Evolutionary conservation across 345 rosid genomes (phyloP), one percentile per base, ranked within the genome.

Genomic region (Sonneratia caseolaris): DNA sequence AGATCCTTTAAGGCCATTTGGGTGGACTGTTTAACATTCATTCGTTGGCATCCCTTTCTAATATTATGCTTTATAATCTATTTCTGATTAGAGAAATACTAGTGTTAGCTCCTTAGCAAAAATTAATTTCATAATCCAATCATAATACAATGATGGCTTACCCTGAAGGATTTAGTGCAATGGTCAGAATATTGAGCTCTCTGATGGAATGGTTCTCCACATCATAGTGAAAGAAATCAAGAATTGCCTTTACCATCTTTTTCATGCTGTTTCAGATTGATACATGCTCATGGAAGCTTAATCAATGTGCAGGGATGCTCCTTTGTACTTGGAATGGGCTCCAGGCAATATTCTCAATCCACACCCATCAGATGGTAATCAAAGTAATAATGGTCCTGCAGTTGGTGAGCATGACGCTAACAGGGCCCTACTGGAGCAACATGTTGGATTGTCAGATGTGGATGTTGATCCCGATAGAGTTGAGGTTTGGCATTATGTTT

Each of bases 241-340:
- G 66, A 10, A 62, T 68, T 21, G 47, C 0, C 36, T 45, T 16
- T 47, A 68, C 43, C 45, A 35, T 74, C 42, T 16, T 10, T 15
- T 36, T 32, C 55, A 22, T 13, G 22, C 40, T 37, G 19, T 13
- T 65, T 53, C 35, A 12, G 47, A 21, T 64, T 71, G 16, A 13
- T 27, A 35, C 7, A 13, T 18, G 70, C 48, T 68, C 56, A 42
- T 64, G 36, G 69, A 68, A 76, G 68, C 43, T 59, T 73, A 56
- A 49, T 21, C 64, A 48, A 59, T n/a, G 70, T 78, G 68, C 82
- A 94, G 99, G 90, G 96, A 88, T 87, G 92, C 79, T 70, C 97
- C 97, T 24, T 74, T 95, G 73, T 92, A 90, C 81, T 80, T 92
- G 86, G 99, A 95, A 81, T 92, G 97, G 99, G 97, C 97, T 81